These are phyloP conservation scores for Irpex sp. DNA, from an alignment of 1,284 basidiomycete genomes.

Conservation along the genomic window DNA sequence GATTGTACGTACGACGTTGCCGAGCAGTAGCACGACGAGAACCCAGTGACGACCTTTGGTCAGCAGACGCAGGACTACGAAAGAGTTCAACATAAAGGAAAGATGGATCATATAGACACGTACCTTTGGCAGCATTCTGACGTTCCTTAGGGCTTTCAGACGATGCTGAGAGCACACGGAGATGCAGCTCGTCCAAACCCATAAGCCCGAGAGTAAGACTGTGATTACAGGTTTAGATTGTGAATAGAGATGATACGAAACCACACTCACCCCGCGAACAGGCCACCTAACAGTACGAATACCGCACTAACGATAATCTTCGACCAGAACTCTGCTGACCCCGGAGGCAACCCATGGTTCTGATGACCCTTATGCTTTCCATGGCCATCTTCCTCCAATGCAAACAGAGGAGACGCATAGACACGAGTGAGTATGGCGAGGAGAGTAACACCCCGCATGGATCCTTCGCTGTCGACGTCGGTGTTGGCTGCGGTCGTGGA, in stretches of 20 bases:
- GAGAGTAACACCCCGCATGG: conserved; percentile 4
- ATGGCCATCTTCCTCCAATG: background rate
- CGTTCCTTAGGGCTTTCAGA: conserved; percentile 72
- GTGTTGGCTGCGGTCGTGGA: background rate
- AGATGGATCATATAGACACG: background rate
- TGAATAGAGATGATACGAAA: background rate
- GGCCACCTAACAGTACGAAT: conserved; percentile 77
- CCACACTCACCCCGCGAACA: conserved; percentile 76
- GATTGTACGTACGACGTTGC: conserved; percentile 70
- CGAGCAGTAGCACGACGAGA: conserved; percentile 80
- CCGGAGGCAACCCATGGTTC: conserved; percentile 28
- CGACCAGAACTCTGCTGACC: conserved; percentile 57
- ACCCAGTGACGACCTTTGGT: conserved; percentile 91
- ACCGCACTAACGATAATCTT: conserved; percentile 63
- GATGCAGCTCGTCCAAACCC: conserved; percentile 92
- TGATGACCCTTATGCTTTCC: conserved; percentile 1
- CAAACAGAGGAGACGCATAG: conserved; percentile 2
- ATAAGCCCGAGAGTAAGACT: conserved; percentile 88
- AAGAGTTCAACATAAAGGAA: background rate
- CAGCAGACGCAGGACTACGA: conserved; percentile 72
- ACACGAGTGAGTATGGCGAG: conserved; percentile 7
- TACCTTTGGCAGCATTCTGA: conserved; percentile 69
- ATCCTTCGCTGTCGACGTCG: background rate
- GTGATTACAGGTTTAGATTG: background rate
- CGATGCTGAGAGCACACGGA: conserved; percentile 81